Base-by-base conservation (phyloP, 257 asterid genomes). In the Eucommia ulmoides region DNA sequence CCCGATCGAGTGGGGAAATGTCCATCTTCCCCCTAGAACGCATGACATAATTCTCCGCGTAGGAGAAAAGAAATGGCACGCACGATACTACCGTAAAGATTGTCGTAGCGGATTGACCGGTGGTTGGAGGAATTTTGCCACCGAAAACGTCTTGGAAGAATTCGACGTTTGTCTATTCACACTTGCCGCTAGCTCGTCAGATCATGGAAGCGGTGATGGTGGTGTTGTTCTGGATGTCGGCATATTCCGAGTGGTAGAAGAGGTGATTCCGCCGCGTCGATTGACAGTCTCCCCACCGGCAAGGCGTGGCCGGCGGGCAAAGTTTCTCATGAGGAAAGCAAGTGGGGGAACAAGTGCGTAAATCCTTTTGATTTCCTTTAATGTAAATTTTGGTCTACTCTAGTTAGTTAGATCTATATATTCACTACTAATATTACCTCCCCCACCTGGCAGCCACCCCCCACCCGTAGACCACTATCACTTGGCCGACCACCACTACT, bases 91-190 rank as follows among this genome's bases (percentile, higher is more conserved):
- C 12, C 24, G 7, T 10, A 65, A 15, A 51, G 50, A 33, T 25
- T 1, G 21, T 29, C 50, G 70, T 9, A 58, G 72, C 51, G 73
- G 68, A 22, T 50, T 75, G 17, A 21, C 24, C 0, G 38, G 56
- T 21, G 79, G 74, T 19, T 75, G 82, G 82, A 75, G 29, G 45
- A 45, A 22, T 0, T 75, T 71, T 17, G 78, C 51, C 2, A 9
- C 54, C 0, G 74, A 62, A 0, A 75, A 68, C 33, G 52, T 33
- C 17, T 56, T 75, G 0, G 73, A 64, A 33, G 65, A 60, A 52
- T 53, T 44, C 17, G 82, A 71, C 2, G 75, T 55, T 6, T 71
- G 75, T 1, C 12, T 61, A 20, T 69, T 73, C 48, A 52, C 55
- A 11, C 22, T 59, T 21, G 45, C 5, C 7, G 24, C 6, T 16